Evolutionary conservation across 441 rosid genomes (phyloP).

Genomic region (Gossypium davidsonii): DNA sequence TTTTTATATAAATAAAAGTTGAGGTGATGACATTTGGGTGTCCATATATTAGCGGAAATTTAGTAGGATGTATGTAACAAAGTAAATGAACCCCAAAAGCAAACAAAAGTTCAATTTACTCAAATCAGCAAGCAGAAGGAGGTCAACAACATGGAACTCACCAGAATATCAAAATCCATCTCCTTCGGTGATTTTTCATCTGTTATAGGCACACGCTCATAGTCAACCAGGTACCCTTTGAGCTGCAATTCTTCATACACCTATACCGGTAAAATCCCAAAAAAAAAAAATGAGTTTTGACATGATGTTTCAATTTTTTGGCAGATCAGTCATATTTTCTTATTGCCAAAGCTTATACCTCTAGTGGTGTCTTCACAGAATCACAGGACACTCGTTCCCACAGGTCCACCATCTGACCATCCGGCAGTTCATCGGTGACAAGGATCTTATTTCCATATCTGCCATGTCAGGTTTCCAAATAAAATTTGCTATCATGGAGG

Average conservation of each 20-base stretch:
- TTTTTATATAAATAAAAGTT: neutral
- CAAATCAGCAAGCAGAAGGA: neutral
- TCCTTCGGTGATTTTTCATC: constrained; percentile 98
- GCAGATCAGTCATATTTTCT: constrained; percentile 9
- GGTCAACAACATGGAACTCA: constrained; percentile 28
- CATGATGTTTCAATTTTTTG: constrained; percentile 15
- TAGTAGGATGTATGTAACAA: constrained; percentile 1
- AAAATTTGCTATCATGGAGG: constrained; percentile 20
- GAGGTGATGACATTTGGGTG: neutral
- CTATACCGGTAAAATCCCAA: constrained; percentile 33
- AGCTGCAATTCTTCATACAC: constrained; percentile 80
- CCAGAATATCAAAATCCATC: constrained; percentile 83
- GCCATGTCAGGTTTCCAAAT: constrained; percentile 30
- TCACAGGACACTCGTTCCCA: constrained; percentile 92
- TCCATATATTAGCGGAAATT: neutral
- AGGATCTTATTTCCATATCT: constrained; percentile 98
- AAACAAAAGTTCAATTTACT: neutral
- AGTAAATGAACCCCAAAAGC: neutral
- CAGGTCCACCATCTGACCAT: constrained; percentile 98
- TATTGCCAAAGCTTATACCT: constrained; percentile 43
- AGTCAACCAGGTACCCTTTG: constrained; percentile 86
- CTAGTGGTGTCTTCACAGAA: constrained; percentile 90
- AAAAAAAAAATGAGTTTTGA: constrained; percentile 12
- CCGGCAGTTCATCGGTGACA: constrained; percentile 97
- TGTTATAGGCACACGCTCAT: constrained; percentile 96